Percentiles rank a stretch among this genome's conserved stretches.
Conservation (phyloP, 176 grass and related monocot genomes). For the Saccharum spontaneum region DNA sequence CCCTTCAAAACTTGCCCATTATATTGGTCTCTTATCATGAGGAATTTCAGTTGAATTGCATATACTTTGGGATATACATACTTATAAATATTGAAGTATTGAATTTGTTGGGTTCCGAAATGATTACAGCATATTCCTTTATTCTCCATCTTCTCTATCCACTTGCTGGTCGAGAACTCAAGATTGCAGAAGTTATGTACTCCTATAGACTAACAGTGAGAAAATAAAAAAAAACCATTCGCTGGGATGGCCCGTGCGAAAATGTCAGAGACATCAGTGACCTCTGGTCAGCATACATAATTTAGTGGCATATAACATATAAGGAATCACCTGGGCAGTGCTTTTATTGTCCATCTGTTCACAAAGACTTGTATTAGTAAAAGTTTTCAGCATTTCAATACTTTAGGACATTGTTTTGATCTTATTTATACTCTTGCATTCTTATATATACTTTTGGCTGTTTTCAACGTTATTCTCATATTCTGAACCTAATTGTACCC, state of each 20-base stretch:
- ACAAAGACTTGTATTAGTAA: not conserved
- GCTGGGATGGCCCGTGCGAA: not conserved
- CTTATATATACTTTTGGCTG: not conserved
- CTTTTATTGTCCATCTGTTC: not conserved
- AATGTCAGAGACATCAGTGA: not conserved
- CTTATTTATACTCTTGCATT: not conserved
- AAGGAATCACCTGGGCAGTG: not conserved
- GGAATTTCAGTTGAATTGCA: constrained; percentile 15
- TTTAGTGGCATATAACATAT: not conserved
- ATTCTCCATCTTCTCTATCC: not conserved
- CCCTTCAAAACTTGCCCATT: not conserved
- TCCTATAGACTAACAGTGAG: not conserved
- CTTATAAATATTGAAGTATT: constrained; percentile 7
- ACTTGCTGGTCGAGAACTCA: not conserved
- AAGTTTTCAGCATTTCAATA: constrained; percentile 17
- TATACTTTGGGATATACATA: constrained; percentile 1
- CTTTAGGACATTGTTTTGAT: constrained; percentile 7
- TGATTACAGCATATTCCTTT: not conserved
- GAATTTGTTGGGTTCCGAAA: not conserved
- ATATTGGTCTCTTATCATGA: constrained; percentile 16
- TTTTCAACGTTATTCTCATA: not conserved
- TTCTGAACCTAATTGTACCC: not conserved
- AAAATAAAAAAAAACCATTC: not conserved
- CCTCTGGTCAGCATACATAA: not conserved
- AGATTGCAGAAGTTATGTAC: not conserved